These are phyloP conservation scores for Trypanosoma scelopori DNA, from an alignment of 208 protist genomes.

Conservation along the genomic window DNA sequence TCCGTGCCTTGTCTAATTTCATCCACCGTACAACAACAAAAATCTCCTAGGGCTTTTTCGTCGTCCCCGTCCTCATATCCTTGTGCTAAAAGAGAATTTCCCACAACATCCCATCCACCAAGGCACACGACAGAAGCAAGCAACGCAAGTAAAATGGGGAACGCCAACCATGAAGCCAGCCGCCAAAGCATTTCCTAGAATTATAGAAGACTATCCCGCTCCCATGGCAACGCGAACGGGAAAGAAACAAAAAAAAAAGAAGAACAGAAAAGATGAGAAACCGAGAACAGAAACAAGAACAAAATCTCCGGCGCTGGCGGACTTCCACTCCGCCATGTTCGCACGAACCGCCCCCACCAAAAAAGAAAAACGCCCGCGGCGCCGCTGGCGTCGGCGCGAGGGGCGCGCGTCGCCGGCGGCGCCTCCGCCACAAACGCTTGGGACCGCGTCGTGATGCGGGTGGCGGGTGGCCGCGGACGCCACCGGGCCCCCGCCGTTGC, in stretches of 20 bases:
- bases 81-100: not conserved
- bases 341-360: too few relatives aligned
- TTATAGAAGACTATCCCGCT: too few relatives aligned
- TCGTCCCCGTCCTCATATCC: not conserved
- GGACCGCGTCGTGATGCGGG: not conserved
- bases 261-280: not conserved
- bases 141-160: conserved; percentile 14
- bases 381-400: too few relatives aligned
- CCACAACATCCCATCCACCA: not conserved
- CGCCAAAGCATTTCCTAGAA: conserved; percentile 7
- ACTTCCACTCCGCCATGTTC: too few relatives aligned
- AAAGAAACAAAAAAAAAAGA: not conserved
- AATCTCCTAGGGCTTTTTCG: conserved; percentile 36
- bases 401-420: too few relatives aligned
- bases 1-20: conserved; percentile 50
- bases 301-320: too few relatives aligned
- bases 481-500: not conserved
- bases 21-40: conserved; percentile 57
- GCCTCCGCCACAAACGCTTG: too few relatives aligned
- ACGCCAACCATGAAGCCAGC: not conserved
- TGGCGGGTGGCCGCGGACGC: conserved; percentile 5
- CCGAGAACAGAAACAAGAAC: too few relatives aligned
- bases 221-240: too few relatives aligned
- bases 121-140: conserved; percentile 4
- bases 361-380: conserved; percentile 9